Evolutionary conservation across 176 grass and related monocot species (phyloP).

Genomic region (Carex myosuroides): DNA sequence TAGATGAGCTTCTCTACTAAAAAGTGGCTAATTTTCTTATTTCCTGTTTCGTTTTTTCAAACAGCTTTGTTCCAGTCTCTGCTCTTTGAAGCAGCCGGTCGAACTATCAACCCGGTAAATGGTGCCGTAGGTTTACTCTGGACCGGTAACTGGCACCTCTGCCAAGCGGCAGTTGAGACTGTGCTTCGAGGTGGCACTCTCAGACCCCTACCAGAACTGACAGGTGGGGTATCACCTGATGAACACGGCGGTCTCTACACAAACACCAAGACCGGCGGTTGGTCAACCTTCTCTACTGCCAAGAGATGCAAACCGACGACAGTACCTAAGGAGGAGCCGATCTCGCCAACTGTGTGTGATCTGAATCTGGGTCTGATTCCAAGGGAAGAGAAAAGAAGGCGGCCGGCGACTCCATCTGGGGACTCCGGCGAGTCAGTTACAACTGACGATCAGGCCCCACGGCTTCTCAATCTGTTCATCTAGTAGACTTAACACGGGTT

Average conservation of each 20-base stretch:
- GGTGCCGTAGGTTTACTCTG: slow-evolving; percentile 78
- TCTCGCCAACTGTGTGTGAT: slow-evolving; percentile 33
- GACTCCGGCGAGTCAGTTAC: slow-evolving; percentile 77
- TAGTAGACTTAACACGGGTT: slow-evolving; percentile 11
- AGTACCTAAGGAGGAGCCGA: background rate
- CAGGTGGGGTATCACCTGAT: background rate
- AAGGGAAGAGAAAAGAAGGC: slow-evolving; percentile 8
- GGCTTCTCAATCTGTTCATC: slow-evolving; percentile 74
- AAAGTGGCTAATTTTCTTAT: background rate
- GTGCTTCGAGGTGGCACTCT: slow-evolving; percentile 70
- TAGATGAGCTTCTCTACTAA: background rate
- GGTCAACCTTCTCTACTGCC: slow-evolving; percentile 43
- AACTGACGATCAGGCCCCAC: slow-evolving; percentile 33
- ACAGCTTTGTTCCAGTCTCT: slow-evolving; percentile 89
- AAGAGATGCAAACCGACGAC: slow-evolving; percentile 14
- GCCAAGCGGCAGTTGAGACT: slow-evolving; percentile 74
- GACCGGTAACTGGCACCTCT: slow-evolving; percentile 77
- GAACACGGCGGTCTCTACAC: slow-evolving; percentile 11
- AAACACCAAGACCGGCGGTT: slow-evolving; percentile 26
- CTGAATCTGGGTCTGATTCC: slow-evolving; percentile 26
- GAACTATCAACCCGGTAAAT: slow-evolving; percentile 92
- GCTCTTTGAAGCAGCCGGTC: slow-evolving; percentile 85
- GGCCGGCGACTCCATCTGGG: slow-evolving; percentile 60
- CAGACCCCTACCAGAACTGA: slow-evolving; percentile 42
- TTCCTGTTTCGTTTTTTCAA: background rate